A percentile compares a stretch with the other conserved stretches of the same genome.
These are phyloP conservation scores for Torrubiella hemipterigena DNA, from an alignment of 2,329 filamentous ascomycete species.

Conservation along the genomic window DNA sequence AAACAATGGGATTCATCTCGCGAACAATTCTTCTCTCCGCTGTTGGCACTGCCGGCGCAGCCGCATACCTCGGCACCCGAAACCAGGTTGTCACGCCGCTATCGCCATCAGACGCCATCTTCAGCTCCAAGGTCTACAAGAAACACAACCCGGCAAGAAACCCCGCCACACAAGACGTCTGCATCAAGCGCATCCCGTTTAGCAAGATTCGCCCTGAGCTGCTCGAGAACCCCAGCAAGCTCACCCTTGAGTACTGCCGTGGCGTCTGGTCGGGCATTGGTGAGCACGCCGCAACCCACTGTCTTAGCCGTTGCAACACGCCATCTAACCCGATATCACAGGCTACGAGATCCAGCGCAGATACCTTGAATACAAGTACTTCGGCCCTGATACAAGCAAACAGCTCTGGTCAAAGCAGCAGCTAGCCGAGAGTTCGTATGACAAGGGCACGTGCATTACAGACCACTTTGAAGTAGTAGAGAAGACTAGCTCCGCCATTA, in stretches of 20 bases:
- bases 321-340: no score
- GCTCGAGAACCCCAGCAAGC: conserved; percentile 42
- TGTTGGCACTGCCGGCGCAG: conserved; percentile 34
- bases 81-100: conserved; percentile 47
- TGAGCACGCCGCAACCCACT: conserved; percentile 22
- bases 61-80: conserved; percentile 35
- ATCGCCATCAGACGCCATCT: conserved; percentile 46
- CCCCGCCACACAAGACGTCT: conserved; percentile 51
- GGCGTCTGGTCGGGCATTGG: conserved; percentile 56
- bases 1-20: conserved; percentile 34
- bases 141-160: conserved; percentile 52
- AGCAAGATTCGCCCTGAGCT: conserved; percentile 53
- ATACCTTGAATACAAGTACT: conserved; percentile 47
- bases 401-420: conserved; percentile 51
- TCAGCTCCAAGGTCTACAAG: conserved; percentile 42
- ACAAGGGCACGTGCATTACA: conserved; percentile 50
- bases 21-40: conserved; percentile 29
- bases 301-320: no score
- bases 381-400: conserved; percentile 37
- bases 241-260: conserved; percentile 54
- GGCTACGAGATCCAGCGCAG: conserved; percentile 47
- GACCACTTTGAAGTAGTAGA: conserved; percentile 64
- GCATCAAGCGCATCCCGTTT: conserved; percentile 49
- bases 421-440: conserved; percentile 44
- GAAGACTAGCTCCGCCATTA: conserved; percentile 46